These are phyloP conservation scores for Ensete ventricosum DNA, from an alignment of 176 grass and related monocot genomes.

Conservation along the genomic window DNA sequence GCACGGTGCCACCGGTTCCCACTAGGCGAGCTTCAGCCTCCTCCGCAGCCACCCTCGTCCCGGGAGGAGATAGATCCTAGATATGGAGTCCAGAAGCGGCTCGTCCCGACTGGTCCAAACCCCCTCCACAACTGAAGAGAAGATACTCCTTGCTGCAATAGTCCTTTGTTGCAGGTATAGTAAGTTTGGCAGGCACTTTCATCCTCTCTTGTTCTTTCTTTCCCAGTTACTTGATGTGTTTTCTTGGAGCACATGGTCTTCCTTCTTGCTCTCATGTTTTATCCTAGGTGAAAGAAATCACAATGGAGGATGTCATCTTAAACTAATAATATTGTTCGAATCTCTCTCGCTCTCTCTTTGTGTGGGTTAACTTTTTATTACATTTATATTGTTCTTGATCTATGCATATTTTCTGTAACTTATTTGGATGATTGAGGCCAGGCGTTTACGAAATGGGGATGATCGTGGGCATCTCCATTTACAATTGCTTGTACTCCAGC, in stretches of 20 bases:
- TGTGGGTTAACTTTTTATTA: background rate
- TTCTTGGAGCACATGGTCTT: background rate
- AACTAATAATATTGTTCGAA: background rate
- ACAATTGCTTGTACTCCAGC: background rate
- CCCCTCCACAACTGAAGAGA: background rate
- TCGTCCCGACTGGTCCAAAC: background rate
- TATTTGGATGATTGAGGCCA: no score
- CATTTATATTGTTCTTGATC: background rate
- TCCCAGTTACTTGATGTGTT: background rate
- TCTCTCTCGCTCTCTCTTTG: background rate
- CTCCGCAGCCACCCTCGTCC: background rate
- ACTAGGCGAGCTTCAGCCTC: background rate
- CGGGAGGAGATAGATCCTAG: background rate
- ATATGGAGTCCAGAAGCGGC: background rate
- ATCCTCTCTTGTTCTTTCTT: slow-evolving; percentile 4
- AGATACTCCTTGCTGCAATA: background rate
- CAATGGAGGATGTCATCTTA: background rate
- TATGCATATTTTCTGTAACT: background rate
- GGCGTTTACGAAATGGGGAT: background rate
- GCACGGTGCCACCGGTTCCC: no score
- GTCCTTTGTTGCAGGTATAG: background rate
- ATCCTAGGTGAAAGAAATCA: background rate
- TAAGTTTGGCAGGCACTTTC: background rate
- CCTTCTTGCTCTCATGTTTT: background rate
- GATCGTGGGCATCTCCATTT: background rate